Conservation (phyloP, 2,329 filamentous ascomycete genomes). For the Lachnellula willkommii region DNA sequence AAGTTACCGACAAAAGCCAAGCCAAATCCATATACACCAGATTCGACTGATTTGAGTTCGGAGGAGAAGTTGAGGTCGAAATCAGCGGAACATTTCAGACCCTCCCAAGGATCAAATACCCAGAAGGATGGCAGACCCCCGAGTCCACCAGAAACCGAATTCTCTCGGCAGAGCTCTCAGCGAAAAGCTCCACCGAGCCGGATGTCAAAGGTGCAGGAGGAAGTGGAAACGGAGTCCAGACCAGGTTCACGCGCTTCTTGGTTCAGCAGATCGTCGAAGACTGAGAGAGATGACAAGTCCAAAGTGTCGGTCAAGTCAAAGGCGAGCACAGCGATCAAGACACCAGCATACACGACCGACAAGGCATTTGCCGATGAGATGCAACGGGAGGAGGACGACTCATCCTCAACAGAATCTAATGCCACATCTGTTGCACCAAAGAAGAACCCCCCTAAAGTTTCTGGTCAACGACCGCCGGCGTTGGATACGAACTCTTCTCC, state of each 20-base stretch:
- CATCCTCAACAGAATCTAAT: constrained; percentile 31
- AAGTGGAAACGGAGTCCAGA: constrained; percentile 33
- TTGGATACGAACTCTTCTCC: constrained; percentile 38
- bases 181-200: constrained; percentile 31
- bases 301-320: constrained; percentile 50
- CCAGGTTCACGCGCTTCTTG: constrained; percentile 44
- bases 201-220: constrained; percentile 36
- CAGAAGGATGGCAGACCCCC: constrained; percentile 49
- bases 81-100: constrained; percentile 39
- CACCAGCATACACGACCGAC: constrained; percentile 28
- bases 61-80: constrained; percentile 43
- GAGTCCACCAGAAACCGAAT: constrained; percentile 59
- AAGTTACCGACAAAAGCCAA: constrained; percentile 19
- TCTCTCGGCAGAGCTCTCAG: constrained; percentile 38
- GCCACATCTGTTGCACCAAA: constrained; percentile 38
- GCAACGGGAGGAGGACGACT: constrained; percentile 19
- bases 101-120: constrained; percentile 38
- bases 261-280: constrained; percentile 27
- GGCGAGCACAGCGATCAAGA: constrained; percentile 50
- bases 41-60: constrained; percentile 63
- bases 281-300: constrained; percentile 42
- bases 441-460: constrained; percentile 39
- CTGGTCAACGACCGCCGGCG: constrained; percentile 16
- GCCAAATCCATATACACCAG: constrained; percentile 54
- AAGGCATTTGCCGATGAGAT: constrained; percentile 9